Evolutionary conservation across 768 basidiomycete genomes (phyloP).

Genomic region (Gloeophyllum trabeum): DNA sequence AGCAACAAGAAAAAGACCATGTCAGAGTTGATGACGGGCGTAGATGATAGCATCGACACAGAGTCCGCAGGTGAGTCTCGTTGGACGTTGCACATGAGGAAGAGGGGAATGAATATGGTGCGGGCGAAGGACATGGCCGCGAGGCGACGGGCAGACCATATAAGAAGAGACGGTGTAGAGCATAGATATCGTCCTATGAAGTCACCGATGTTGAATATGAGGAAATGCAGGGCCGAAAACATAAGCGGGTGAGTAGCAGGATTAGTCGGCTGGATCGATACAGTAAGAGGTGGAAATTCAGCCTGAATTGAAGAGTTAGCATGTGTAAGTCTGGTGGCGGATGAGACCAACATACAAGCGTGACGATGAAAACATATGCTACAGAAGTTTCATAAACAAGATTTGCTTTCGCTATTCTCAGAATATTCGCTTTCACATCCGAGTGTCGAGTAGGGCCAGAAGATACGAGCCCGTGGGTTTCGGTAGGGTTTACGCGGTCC

Average conservation of each 20-base stretch:
- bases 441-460: conserved; percentile 13
- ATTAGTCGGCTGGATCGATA: conserved; percentile 59
- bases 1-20: conserved; percentile 64
- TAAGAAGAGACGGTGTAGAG: conserved; percentile 47
- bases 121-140: conserved; percentile 54
- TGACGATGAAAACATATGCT: conserved; percentile 67
- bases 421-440: conserved; percentile 29
- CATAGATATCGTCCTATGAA: conserved; percentile 60
- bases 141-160: conserved; percentile 62
- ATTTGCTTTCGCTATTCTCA: conserved; percentile 54
- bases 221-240: conserved; percentile 70
- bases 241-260: conserved; percentile 65
- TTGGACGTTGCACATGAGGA: conserved; percentile 83
- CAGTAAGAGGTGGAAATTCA: conserved; percentile 80
- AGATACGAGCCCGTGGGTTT: conserved; percentile 24
- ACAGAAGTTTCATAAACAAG: conserved; percentile 59
- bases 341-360: conserved; percentile 44
- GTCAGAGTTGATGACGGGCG: conserved; percentile 61
- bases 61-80: too few species aligned
- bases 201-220: conserved; percentile 67
- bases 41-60: conserved; percentile 13
- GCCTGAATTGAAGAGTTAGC: conserved; percentile 34
- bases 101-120: conserved; percentile 74
- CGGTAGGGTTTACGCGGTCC: conserved; percentile 19
- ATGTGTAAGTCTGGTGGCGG: neutral